Conservation (phyloP, 495 filamentous ascomycete species). For the Pyrenula aspistea region DNA sequence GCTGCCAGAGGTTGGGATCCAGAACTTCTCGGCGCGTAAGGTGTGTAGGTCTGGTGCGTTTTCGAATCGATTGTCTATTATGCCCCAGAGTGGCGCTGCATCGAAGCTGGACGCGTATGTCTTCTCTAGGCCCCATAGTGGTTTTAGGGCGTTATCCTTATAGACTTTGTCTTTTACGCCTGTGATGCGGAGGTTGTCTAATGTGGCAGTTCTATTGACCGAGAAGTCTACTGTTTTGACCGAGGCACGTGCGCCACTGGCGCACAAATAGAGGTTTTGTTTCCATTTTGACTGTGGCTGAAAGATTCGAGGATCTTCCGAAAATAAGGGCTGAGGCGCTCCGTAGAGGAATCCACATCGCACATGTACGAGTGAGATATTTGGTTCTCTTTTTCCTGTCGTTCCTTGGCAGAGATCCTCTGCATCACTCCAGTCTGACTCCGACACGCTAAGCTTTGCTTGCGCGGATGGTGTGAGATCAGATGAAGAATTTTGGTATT, state of each 20-base stretch:
- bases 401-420: neutral
- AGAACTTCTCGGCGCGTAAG: neutral
- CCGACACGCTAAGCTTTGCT: neutral
- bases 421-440: neutral
- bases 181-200: conserved; percentile 9
- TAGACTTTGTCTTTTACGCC: conserved; percentile 6
- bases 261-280: conserved; percentile 27
- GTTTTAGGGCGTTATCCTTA: neutral
- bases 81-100: conserved; percentile 23
- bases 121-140: conserved; percentile 16
- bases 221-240: conserved; percentile 28
- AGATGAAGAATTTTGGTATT: neutral
- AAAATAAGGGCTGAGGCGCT: conserved; percentile 9
- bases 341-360: conserved; percentile 25
- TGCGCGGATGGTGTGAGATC: neutral
- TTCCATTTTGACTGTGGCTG: conserved; percentile 23
- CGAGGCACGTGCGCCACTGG: conserved; percentile 20
- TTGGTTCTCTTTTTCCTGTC: neutral
- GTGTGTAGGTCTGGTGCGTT: neutral
- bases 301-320: conserved; percentile 10
- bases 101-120: conserved; percentile 5
- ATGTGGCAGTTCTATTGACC: conserved; percentile 16
- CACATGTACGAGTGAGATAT: conserved; percentile 21
- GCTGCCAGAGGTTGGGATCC: neutral
- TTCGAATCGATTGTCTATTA: neutral